Evolutionary conservation across 2,329 filamentous ascomycete species (phyloP), one percentile per base, ranked within the genome.

Genomic region (Monosporascus sp.): DNA sequence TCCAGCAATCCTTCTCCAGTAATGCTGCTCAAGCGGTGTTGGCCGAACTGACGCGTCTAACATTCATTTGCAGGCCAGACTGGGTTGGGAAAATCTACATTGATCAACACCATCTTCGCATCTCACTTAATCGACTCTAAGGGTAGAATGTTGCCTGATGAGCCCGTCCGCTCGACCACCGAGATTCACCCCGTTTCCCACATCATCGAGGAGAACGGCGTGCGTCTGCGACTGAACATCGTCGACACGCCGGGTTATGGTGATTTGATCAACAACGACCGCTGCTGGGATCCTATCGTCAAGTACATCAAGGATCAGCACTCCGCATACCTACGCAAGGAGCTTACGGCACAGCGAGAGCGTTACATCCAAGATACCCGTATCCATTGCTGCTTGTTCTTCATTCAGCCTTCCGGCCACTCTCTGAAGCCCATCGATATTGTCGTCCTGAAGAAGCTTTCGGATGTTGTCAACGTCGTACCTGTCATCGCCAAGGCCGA

Each of bases 271-370:
- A 99, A 99, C 84, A 99, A 99, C 75, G 94, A 99, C 79, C 89
- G 94, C 82, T 99, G 94, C 86, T 99, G 94, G 94, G 94, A 99
- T 71, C 94, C 94, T 59, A 99, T 99, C 72, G 93, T 99, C 82
- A 99, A 99, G 82, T 99, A 99, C 78, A 99, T 99, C 83, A 99
- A 99, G 83, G 94, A 99, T 76, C 94, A 99, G 81, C 94, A 99
- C 82, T 97, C 91, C 50, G 93, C 94, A 67, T 99, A 97, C 79
- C 85, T 99, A 65, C 90, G 94, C 75, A 99, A 99, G 83, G 94
- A 99, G 76, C 90, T 99, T 69, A 97, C 94, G 52, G 94, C 94
- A 63, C 94, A 99, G 82, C 90, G 94, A 76, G 94, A 99, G 78
- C 88, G 94, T 68, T 99, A 99, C 75, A 97, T 99, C 64, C 93